These are phyloP conservation scores for Sporobolomyces phaffii DNA, from an alignment of 768 basidiomycete species.

Conservation along the genomic window DNA sequence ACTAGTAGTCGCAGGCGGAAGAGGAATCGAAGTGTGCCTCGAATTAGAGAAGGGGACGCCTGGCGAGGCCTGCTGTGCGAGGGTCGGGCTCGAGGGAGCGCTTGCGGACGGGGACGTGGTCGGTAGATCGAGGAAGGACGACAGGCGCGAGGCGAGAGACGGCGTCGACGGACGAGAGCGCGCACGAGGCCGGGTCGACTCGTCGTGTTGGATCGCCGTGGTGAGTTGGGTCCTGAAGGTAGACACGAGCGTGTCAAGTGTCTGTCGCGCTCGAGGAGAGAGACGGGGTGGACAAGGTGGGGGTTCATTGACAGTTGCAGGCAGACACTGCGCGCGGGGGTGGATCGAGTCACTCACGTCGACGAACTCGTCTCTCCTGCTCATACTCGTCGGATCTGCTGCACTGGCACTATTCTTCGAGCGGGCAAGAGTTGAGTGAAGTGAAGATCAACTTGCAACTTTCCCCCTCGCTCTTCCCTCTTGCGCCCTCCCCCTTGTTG, in stretches of 20 bases:
- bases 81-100: background rate
- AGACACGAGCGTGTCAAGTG: conserved; percentile 9
- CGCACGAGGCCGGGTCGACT: background rate
- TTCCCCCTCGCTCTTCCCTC: background rate
- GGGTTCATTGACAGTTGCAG: background rate
- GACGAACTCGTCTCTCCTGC: conserved; percentile 19
- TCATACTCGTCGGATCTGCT: background rate
- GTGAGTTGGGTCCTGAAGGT: conserved; percentile 2
- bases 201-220: background rate
- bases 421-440: background rate
- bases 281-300: no score
- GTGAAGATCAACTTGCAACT: background rate
- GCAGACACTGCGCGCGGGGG: no score
- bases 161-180: background rate
- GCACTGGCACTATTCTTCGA: no score
- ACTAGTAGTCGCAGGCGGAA: background rate
- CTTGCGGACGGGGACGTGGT: background rate
- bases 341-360: background rate
- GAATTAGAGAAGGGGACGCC: conserved; percentile 7
- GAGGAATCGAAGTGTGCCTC: conserved; percentile 6
- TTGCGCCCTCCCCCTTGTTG: background rate
- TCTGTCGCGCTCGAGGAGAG: no score
- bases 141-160: background rate
- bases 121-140: conserved; percentile 15
- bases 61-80: background rate